Conservation (phyloP, 202 grass and related monocot genomes). For the Alloteropsis angusta region DNA sequence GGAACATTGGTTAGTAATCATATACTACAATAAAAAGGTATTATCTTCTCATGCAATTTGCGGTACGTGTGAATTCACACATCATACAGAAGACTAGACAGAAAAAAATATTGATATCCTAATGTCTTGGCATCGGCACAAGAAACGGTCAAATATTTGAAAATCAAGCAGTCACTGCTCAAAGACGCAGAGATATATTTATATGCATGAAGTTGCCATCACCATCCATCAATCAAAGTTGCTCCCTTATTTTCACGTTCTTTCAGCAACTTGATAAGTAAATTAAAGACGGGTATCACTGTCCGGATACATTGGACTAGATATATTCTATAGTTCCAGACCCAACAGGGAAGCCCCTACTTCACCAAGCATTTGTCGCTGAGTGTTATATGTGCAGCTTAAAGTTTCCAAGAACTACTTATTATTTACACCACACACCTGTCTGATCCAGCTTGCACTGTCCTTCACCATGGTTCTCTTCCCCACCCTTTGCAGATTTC, state of each 20-base stretch:
- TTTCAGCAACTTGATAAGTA: constrained; percentile 2
- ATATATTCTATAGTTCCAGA: neutral
- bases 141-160: no score
- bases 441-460: neutral
- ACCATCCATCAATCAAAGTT: no score
- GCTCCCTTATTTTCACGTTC: neutral
- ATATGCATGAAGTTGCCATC: no score
- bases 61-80: neutral
- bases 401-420: neutral
- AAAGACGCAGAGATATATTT: no score
- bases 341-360: neutral
- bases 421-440: neutral
- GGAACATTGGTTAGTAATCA: neutral
- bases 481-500: neutral
- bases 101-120: neutral
- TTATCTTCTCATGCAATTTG: neutral
- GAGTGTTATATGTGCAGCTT: neutral
- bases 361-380: neutral
- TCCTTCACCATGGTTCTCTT: neutral
- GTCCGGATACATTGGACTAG: neutral
- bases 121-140: no score
- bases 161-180: no score
- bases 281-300: neutral
- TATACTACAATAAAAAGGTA: neutral
- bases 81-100: neutral